phyloP scores from a whole-genome alignment of 106 monocot species.

The Ottelia alismoides region DNA sequence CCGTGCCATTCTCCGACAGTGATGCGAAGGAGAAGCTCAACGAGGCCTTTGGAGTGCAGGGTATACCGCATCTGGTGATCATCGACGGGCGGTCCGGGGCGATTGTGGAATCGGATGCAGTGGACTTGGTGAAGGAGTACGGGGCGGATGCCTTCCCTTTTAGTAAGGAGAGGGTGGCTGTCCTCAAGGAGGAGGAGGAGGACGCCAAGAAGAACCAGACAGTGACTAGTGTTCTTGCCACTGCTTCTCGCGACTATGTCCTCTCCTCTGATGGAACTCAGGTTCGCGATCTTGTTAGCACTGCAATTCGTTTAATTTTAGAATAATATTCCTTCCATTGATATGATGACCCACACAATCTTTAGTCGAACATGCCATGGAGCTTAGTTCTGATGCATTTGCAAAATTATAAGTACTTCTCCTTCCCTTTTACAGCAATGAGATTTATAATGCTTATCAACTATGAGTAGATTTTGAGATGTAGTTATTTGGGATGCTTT shows the following conservation, averaged over 20 bases:
- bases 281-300: too few relatives aligned
- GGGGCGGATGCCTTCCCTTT: slow-evolving; percentile 40
- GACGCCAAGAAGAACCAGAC: slow-evolving; percentile 51
- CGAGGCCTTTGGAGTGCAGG: slow-evolving; percentile 26
- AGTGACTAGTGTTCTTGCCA: slow-evolving; percentile 26
- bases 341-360: too few relatives aligned
- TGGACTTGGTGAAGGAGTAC: slow-evolving; percentile 26
- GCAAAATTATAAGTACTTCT: too few relatives aligned
- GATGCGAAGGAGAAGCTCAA: slow-evolving; percentile 21
- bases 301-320: too few relatives aligned
- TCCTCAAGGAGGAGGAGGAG: slow-evolving; percentile 35
- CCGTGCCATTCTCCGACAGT: slow-evolving; percentile 61
- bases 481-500: too few relatives aligned
- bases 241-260: slow-evolving; percentile 38
- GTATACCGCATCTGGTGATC: slow-evolving; percentile 50
- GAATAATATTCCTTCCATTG: too few relatives aligned
- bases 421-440: too few relatives aligned
- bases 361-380: too few relatives aligned
- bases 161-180: slow-evolving; percentile 31
- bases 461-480: too few relatives aligned
- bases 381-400: too few relatives aligned
- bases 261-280: slow-evolving; percentile 32
- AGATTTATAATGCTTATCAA: too few relatives aligned
- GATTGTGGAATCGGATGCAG: slow-evolving; percentile 25
- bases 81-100: slow-evolving; percentile 32